Base-by-base conservation (phyloP, 345 rosid species). In the Salix purpurea region DNA sequence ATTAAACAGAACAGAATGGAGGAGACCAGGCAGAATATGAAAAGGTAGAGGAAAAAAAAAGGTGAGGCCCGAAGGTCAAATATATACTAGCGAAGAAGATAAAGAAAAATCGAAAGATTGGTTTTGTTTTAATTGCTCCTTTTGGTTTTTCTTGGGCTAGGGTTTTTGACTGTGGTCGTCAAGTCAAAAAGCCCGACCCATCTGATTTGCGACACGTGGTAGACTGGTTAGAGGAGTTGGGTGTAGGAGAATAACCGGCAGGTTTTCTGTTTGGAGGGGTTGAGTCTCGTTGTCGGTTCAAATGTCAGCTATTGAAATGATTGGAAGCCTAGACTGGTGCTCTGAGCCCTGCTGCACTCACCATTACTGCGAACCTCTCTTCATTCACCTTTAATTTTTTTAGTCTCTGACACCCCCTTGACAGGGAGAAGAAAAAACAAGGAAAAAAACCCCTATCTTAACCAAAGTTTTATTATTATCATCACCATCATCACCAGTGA, bases 221-320 rank as follows among this genome's bases (percentile, higher is more conserved):
- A n/a, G 18, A 16, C 26, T 37, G 86, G 78, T 62, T 21, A 48
- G 61, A 23, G 28, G 73, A 23, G 36, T 62, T 71, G 56, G 79
- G 81, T 90, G 93, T 81, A 86, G 91, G 91, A 83, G 80, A 85
- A 88, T 85, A 80, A 79, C 87, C 93, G 88, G 91, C 96, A 90
- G 84, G 82, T 66, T 84, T 79, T 80, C 67, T 64, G 81, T 78
- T 83, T 23, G 40, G 70, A 74, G 79, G 68, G 66, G 24, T 15
- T 6, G 69, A 40, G 70, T 76, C 65, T 75, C 73, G 64, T 67
- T 83, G 87, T 81, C 73, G 89, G 90, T 84, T 85, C 84, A 86
- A 90, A 83, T 81, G 87, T 87, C 87, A 86, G 91, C 84, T 75
- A 52, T 73, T 78, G 88, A 84, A 91, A 89, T 91, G 89, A 92